A percentile compares a stretch with the other conserved stretches of the same genome.
Conservation (phyloP, 345 rosid genomes). For the Toxicodendron radicans region DNA sequence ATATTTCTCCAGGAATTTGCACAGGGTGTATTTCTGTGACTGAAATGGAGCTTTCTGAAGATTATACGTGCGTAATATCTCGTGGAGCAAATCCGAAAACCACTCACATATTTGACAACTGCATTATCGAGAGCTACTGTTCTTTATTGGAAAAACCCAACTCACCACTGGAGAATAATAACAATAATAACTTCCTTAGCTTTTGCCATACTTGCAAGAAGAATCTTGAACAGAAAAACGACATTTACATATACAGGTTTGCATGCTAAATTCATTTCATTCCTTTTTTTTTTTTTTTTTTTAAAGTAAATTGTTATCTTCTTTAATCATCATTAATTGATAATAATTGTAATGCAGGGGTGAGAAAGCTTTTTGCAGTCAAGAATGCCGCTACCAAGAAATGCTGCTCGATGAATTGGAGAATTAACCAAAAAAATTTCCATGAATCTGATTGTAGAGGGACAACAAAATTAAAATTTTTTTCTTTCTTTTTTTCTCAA, state of each 20-base stretch:
- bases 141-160: slow-evolving; percentile 20
- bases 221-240: slow-evolving; percentile 57
- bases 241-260: slow-evolving; percentile 83
- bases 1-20: slow-evolving; percentile 24
- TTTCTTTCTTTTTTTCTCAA: neutral
- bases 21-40: slow-evolving; percentile 35
- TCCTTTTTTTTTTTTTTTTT: neutral
- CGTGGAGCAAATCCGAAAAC: slow-evolving; percentile 79
- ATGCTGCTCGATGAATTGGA: slow-evolving; percentile 59
- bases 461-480: neutral
- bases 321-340: slow-evolving; percentile 1
- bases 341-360: slow-evolving; percentile 56
- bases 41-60: slow-evolving; percentile 81
- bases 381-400: slow-evolving; percentile 73
- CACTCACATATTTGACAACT: slow-evolving; percentile 78
- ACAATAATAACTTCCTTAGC: slow-evolving; percentile 44
- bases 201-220: slow-evolving; percentile 70
- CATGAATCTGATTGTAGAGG: slow-evolving; percentile 16
- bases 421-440: slow-evolving; percentile 10
- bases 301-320: neutral
- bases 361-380: slow-evolving; percentile 81
- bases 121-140: slow-evolving; percentile 51
- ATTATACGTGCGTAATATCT: slow-evolving; percentile 75
- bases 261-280: neutral
- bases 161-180: slow-evolving; percentile 2